Evolutionary conservation across 768 basidiomycete genomes (phyloP).

Genomic region (Hypholoma sublateritium): DNA sequence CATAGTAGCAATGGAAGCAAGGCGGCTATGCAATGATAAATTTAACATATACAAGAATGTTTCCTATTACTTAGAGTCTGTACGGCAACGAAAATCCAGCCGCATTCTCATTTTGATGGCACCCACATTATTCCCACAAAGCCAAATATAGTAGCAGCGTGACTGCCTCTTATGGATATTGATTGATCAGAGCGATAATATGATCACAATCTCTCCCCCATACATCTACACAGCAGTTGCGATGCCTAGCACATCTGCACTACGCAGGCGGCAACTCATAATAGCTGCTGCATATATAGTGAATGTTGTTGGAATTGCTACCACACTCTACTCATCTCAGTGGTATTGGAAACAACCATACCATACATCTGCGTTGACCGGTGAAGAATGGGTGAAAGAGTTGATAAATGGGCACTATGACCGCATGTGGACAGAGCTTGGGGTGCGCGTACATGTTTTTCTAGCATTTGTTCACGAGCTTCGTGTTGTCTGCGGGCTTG

Average conservation of each 20-base stretch:
- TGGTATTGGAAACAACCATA: constrained; percentile 18
- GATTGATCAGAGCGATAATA: too few relatives aligned
- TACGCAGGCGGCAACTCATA: too few relatives aligned
- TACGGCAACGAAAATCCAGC: neutral
- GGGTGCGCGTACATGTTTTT: constrained; percentile 19
- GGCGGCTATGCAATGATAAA: too few relatives aligned
- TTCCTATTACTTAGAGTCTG: neutral
- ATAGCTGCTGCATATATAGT: constrained; percentile 4
- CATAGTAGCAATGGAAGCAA: too few relatives aligned
- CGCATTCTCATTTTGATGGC: neutral
- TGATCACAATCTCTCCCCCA: too few relatives aligned
- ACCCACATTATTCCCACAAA: neutral
- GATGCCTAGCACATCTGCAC: too few relatives aligned
- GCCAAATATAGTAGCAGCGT: too few relatives aligned
- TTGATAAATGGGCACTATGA: constrained; percentile 18
- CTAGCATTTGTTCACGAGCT: constrained; percentile 12
- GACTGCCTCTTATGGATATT: too few relatives aligned
- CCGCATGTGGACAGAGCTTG: constrained; percentile 13
- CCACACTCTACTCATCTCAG: constrained; percentile 1
- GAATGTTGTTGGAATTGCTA: constrained; percentile 5
- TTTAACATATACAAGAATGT: too few relatives aligned
- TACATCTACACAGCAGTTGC: too few relatives aligned
- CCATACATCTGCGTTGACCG: constrained; percentile 15
- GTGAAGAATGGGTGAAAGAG: constrained; percentile 17
- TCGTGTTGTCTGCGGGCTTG: constrained; percentile 12